Conservation (phyloP, 1,139 yeast genomes). For the Candida sp. region DNA sequence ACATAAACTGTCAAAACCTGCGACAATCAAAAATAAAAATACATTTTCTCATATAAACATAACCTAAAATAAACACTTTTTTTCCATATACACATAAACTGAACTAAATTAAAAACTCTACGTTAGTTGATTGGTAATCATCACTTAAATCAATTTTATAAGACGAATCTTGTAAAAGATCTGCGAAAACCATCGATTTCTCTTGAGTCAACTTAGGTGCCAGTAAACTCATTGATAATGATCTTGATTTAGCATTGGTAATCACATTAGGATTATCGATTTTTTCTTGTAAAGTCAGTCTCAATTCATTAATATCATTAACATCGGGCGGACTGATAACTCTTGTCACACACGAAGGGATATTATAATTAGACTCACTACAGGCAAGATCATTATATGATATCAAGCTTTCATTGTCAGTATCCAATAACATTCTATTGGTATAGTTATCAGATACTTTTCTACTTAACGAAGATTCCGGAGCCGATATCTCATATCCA, state of each 20-base stretch:
- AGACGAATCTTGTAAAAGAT: neutral
- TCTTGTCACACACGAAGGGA: neutral
- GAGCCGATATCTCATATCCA: constrained; percentile 4
- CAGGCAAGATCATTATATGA: neutral
- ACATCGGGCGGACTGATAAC: neutral
- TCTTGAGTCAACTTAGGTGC: constrained; percentile 7
- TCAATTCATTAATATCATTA: constrained; percentile 3
- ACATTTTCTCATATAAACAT: too few species aligned
- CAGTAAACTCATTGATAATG: constrained; percentile 7
- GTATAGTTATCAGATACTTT: constrained; percentile 8
- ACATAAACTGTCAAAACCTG: too few species aligned
- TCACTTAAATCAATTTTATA: constrained; percentile 1
- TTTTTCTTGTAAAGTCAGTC: constrained; percentile 6
- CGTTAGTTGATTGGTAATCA: neutral
- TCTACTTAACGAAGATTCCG: constrained; percentile 3
- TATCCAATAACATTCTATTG: constrained; percentile 1
- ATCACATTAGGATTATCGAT: constrained; percentile 9
- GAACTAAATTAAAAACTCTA: neutral
- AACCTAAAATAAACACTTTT: too few species aligned
- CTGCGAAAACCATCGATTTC: constrained; percentile 1
- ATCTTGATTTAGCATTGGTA: constrained; percentile 8
- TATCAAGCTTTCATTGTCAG: constrained; percentile 1
- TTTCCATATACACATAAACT: too few species aligned
- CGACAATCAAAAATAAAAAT: too few species aligned
- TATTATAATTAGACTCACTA: neutral